These are phyloP conservation scores for Ceratobasidium papillatum DNA, from an alignment of 1,284 basidiomycete genomes.

Conservation along the genomic window DNA sequence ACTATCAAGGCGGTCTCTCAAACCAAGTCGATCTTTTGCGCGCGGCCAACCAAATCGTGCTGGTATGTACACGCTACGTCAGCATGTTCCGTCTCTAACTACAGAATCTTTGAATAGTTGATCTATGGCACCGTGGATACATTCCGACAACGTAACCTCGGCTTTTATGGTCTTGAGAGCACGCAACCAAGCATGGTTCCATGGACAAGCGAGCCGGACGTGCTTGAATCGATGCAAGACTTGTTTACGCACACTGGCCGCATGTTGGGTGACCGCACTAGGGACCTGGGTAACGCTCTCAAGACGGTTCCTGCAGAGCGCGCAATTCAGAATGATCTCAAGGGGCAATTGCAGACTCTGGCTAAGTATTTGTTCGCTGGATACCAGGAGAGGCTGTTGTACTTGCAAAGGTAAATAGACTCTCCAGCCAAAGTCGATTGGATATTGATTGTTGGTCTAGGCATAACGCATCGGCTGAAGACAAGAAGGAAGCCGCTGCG, in stretches of 20 bases:
- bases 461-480: slow-evolving; percentile 41
- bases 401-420: slow-evolving; percentile 48
- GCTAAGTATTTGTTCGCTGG: slow-evolving; percentile 53
- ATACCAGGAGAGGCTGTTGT: slow-evolving; percentile 53
- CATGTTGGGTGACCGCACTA: slow-evolving; percentile 57
- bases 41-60: slow-evolving; percentile 76
- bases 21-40: slow-evolving; percentile 61
- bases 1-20: slow-evolving; percentile 48
- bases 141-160: slow-evolving; percentile 68
- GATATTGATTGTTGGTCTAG: slow-evolving; percentile 6
- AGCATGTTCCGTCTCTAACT: not conserved
- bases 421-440: not conserved
- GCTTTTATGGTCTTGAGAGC: slow-evolving; percentile 75
- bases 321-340: slow-evolving; percentile 51
- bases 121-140: slow-evolving; percentile 52
- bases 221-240: slow-evolving; percentile 75
- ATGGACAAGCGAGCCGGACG: slow-evolving; percentile 79
- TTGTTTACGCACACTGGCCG: slow-evolving; percentile 75
- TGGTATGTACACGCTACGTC: slow-evolving; percentile 59
- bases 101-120: not conserved
- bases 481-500: slow-evolving; percentile 63
- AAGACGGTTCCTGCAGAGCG: slow-evolving; percentile 45
- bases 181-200: slow-evolving; percentile 71
- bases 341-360: slow-evolving; percentile 52
- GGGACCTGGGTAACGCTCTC: slow-evolving; percentile 57